phyloP scores from a whole-genome alignment of 2,329 filamentous ascomycete species.

The Fusarium napiforme region DNA sequence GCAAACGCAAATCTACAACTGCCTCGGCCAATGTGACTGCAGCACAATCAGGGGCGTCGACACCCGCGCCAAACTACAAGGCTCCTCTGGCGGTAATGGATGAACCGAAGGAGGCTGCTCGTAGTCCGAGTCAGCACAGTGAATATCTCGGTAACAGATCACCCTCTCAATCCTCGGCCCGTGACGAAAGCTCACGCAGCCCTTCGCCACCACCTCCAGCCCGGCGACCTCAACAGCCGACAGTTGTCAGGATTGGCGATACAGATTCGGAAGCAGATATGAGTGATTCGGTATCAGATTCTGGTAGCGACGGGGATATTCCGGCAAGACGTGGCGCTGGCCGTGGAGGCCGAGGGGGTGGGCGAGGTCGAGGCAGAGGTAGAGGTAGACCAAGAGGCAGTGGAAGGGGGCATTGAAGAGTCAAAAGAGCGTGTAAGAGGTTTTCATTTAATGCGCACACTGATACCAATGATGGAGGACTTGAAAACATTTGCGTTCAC shows the following conservation, averaged over 20 bases:
- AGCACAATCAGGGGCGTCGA: constrained; percentile 7
- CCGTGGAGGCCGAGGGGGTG: constrained; percentile 41
- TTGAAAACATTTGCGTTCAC: constrained; percentile 2
- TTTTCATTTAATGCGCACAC: constrained; percentile 6
- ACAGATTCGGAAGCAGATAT: constrained; percentile 38
- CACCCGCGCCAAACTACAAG: background rate
- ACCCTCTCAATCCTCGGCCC: constrained; percentile 8
- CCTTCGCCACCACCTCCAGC: constrained; percentile 20
- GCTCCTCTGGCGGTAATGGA: background rate
- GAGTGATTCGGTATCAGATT: constrained; percentile 29
- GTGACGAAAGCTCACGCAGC: constrained; percentile 22
- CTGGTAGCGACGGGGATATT: constrained; percentile 39
- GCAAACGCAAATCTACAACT: constrained; percentile 47
- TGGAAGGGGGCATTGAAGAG: constrained; percentile 20
- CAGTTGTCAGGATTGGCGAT: constrained; percentile 42
- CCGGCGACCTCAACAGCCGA: constrained; percentile 22
- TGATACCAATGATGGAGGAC: constrained; percentile 15
- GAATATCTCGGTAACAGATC: background rate
- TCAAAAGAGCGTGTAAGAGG: background rate
- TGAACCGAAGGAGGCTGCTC: background rate
- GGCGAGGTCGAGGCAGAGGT: constrained; percentile 34
- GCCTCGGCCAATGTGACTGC: constrained; percentile 5
- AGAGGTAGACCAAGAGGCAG: constrained; percentile 26
- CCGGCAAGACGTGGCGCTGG: constrained; percentile 37
- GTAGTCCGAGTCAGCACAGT: background rate